A percentile compares a stretch with the other conserved stretches of the same genome.
These are phyloP conservation scores for Saccharum officinarum DNA, from an alignment of 176 grass and related monocot genomes.

Conservation along the genomic window DNA sequence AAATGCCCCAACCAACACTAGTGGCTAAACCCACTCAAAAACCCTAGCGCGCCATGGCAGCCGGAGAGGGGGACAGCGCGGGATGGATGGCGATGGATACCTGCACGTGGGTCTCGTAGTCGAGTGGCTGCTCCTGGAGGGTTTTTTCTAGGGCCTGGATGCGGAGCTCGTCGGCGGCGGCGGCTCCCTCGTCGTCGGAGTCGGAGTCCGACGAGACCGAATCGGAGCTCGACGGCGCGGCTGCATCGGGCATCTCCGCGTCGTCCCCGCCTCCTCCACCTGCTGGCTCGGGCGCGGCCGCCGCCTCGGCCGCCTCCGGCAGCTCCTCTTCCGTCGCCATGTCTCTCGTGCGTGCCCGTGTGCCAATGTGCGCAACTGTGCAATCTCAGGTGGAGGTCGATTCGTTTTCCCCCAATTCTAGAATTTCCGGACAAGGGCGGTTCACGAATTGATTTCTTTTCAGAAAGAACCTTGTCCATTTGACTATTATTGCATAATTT, in stretches of 20 bases:
- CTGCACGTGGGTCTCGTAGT: slow-evolving; percentile 80
- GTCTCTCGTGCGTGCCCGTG: neutral
- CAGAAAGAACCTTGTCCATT: neutral
- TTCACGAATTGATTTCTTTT: neutral
- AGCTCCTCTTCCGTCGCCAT: slow-evolving; percentile 53
- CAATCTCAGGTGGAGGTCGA: neutral
- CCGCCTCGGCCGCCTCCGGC: slow-evolving; percentile 33
- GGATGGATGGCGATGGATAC: slow-evolving; percentile 20
- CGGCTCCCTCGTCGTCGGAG: slow-evolving; percentile 40
- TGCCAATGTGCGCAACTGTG: neutral
- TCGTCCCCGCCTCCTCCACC: slow-evolving; percentile 31
- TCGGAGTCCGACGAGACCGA: slow-evolving; percentile 27
- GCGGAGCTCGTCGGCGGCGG: slow-evolving; percentile 56
- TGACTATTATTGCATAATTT: too few species aligned
- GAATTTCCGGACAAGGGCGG: neutral
- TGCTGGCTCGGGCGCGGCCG: neutral
- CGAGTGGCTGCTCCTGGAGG: slow-evolving; percentile 60
- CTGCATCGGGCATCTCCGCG: slow-evolving; percentile 26
- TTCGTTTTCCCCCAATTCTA: neutral
- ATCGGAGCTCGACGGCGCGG: neutral
- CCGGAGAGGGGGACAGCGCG: neutral
- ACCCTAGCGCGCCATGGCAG: slow-evolving; percentile 12
- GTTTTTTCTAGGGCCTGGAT: slow-evolving; percentile 72
- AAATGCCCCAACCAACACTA: neutral
- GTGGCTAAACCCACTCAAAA: slow-evolving; percentile 32